A percentile compares a stretch with the other conserved stretches of the same genome.
phyloP scores from a whole-genome alignment of 1,284 basidiomycete genomes.

The Vanrija pseudolonga region DNA sequence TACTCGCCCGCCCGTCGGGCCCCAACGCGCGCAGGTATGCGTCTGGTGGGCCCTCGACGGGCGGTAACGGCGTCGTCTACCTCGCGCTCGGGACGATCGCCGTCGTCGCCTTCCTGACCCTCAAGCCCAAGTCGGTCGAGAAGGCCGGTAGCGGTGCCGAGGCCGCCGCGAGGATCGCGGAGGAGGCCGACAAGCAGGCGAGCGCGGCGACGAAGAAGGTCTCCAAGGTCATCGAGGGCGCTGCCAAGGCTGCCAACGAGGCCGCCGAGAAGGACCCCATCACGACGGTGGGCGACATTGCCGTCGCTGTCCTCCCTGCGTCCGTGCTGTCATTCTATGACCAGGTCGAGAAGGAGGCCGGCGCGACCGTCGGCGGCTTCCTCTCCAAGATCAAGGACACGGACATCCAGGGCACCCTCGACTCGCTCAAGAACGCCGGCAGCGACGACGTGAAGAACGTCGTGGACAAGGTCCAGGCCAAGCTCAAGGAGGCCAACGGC shows the following conservation, averaged over 20 bases:
- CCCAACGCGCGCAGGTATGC: no score
- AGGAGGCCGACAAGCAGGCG: constrained; percentile 4
- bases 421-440: constrained; percentile 43
- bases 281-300: neutral
- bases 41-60: no score
- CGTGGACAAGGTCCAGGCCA: constrained; percentile 40
- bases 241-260: constrained; percentile 1
- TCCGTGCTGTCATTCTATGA: constrained; percentile 23
- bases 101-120: no score
- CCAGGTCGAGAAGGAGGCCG: constrained; percentile 20
- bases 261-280: neutral
- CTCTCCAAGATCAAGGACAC: constrained; percentile 39
- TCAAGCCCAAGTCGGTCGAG: neutral
- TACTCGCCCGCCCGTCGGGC: no score
- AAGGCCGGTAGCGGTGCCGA: constrained; percentile 2
- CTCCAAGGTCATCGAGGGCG: neutral
- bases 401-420: constrained; percentile 38
- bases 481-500: constrained; percentile 41
- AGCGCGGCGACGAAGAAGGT: neutral
- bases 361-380: constrained; percentile 36
- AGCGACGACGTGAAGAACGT: constrained; percentile 43
- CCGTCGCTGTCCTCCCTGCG: neutral
- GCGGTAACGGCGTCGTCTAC: no score
- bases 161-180: neutral
- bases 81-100: no score